A percentile compares a stretch with the other conserved stretches of the same genome.
These are phyloP conservation scores for Phytophthora crassamura DNA, from an alignment of 352 stramenopile species.

Conservation along the genomic window DNA sequence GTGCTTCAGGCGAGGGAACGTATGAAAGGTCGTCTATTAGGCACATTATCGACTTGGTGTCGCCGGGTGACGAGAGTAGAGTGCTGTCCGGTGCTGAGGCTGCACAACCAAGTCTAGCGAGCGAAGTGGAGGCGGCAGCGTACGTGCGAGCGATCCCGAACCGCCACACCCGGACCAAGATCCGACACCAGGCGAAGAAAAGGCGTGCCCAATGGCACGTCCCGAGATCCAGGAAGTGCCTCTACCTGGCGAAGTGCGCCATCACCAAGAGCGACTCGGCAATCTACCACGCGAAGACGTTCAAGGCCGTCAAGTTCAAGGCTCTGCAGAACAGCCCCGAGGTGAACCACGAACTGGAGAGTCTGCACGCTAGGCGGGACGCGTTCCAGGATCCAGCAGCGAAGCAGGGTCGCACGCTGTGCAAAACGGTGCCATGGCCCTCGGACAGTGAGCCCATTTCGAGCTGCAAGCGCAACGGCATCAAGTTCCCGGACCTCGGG, in stretches of 20 bases:
- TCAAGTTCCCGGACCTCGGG: slow-evolving; percentile 4
- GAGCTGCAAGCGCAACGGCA: slow-evolving; percentile 6
- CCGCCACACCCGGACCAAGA: slow-evolving; percentile 14
- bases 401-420: background rate
- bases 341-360: background rate
- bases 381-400: background rate
- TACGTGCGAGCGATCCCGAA: background rate
- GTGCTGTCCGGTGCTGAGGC: background rate
- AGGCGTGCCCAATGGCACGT: slow-evolving; percentile 5
- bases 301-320: slow-evolving; percentile 1
- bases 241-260: slow-evolving; percentile 4
- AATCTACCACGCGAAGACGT: slow-evolving; percentile 15
- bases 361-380: background rate
- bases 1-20: too few species aligned
- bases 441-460: background rate
- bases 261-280: slow-evolving; percentile 1
- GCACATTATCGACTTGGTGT: slow-evolving; percentile 1
- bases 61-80: background rate
- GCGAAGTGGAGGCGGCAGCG: background rate
- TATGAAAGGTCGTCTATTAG: background rate
- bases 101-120: background rate
- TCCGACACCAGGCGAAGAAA: slow-evolving; percentile 11
- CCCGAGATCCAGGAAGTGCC: slow-evolving; percentile 2
- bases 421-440: background rate
- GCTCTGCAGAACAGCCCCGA: slow-evolving; percentile 1